A percentile compares a stretch with the other conserved stretches of the same genome.
These are phyloP conservation scores for Botryotinia narcissicola DNA, from an alignment of 2,329 filamentous ascomycete species.

Conservation along the genomic window DNA sequence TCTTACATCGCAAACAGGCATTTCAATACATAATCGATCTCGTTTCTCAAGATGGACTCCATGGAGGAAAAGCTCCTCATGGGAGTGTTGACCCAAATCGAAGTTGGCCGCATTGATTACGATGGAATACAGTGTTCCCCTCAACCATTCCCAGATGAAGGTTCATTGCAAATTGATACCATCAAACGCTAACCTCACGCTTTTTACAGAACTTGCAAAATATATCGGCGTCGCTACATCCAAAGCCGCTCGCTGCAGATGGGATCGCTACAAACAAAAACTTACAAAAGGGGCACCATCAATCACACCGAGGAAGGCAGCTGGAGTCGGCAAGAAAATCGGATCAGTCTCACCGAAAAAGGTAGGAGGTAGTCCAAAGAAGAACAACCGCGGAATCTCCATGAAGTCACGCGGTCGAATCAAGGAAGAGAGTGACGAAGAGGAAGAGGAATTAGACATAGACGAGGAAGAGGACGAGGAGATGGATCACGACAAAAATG, in stretches of 20 bases:
- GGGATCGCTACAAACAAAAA: not conserved
- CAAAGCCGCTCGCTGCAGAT: slow-evolving; percentile 1
- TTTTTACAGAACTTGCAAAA: not conserved
- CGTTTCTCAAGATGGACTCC: not conserved
- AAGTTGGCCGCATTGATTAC: not conserved
- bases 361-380: not conserved
- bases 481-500: not conserved
- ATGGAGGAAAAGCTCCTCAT: not conserved
- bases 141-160: not conserved
- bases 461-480: not conserved
- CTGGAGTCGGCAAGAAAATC: not conserved
- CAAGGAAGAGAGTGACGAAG: not conserved
- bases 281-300: not conserved
- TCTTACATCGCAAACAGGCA: not conserved
- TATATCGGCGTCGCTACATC: not conserved
- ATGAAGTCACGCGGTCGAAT: not conserved
- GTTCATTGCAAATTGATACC: not conserved
- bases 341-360: not conserved
- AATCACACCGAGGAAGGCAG: not conserved
- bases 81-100: not conserved
- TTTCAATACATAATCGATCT: not conserved
- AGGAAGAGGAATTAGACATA: not conserved
- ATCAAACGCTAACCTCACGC: not conserved
- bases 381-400: not conserved
- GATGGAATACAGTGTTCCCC: not conserved